Evolutionary conservation across 768 basidiomycete genomes (phyloP).

Genomic region (Mycena rebaudengoi): DNA sequence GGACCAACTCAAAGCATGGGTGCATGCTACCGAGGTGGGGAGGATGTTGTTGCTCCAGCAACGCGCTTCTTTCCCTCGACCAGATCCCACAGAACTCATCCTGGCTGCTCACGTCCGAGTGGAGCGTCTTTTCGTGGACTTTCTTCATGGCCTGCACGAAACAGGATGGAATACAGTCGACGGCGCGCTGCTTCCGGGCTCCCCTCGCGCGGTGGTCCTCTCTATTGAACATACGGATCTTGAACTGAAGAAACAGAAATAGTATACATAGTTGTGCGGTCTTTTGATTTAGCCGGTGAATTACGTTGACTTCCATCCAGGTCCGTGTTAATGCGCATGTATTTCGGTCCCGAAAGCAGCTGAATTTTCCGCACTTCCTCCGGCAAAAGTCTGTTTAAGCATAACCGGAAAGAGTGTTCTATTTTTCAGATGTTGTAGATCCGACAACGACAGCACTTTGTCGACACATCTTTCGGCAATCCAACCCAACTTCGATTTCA

Average conservation of each 20-base stretch:
- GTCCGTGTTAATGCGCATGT: conserved; percentile 3
- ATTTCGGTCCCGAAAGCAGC: conserved; percentile 19
- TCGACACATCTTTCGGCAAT: too few relatives aligned
- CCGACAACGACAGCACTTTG: too few relatives aligned
- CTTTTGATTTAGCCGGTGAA: background rate
- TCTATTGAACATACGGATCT: conserved; percentile 12
- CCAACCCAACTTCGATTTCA: too few relatives aligned
- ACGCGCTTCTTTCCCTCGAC: conserved; percentile 8
- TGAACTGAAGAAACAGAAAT: conserved; percentile 3
- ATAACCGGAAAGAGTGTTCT: too few relatives aligned
- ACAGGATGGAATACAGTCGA: conserved; percentile 53
- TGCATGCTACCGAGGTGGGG: conserved; percentile 50
- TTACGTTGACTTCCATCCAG: conserved; percentile 4
- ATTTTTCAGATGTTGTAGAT: too few relatives aligned
- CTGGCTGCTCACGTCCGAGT: conserved; percentile 26
- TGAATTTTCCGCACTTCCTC: conserved; percentile 19
- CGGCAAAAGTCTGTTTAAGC: conserved; percentile 7
- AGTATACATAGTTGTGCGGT: background rate
- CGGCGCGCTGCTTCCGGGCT: conserved; percentile 28
- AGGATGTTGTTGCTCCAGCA: conserved; percentile 27
- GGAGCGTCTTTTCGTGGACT: conserved; percentile 31
- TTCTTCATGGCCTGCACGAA: conserved; percentile 33
- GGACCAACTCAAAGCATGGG: conserved; percentile 69
- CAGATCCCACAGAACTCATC: conserved; percentile 25
- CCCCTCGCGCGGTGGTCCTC: conserved; percentile 15